Evolutionary conservation across 2,329 filamentous ascomycete genomes (phyloP).

Genomic region (Drechmeria coniospora): DNA sequence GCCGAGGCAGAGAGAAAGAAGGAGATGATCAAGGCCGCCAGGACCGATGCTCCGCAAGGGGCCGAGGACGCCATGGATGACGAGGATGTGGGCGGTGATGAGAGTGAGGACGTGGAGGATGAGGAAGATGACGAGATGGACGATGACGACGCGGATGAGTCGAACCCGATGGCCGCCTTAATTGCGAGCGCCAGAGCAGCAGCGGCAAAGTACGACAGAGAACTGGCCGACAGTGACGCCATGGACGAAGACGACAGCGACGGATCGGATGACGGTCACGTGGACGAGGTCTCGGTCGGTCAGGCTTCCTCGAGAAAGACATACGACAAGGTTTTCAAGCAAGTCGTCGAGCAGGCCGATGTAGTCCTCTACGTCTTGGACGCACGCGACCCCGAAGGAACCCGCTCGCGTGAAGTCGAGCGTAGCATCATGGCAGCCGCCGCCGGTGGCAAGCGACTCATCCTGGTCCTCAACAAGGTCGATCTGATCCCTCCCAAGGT

Average conservation of each 20-base stretch:
- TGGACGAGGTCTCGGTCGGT: constrained; percentile 32
- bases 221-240: constrained; percentile 43
- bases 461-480: constrained; percentile 90
- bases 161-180: constrained; percentile 85
- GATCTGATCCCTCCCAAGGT: constrained; percentile 73
- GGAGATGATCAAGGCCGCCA: constrained; percentile 56
- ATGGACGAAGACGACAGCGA: constrained; percentile 31
- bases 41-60: constrained; percentile 31
- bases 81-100: constrained; percentile 29
- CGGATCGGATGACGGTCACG: constrained; percentile 39
- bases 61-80: constrained; percentile 30
- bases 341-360: constrained; percentile 76
- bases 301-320: constrained; percentile 60
- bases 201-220: constrained; percentile 58
- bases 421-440: constrained; percentile 82
- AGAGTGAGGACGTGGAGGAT: constrained; percentile 32
- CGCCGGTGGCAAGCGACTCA: constrained; percentile 68
- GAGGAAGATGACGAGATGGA: constrained; percentile 39
- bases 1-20: constrained; percentile 59
- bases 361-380: constrained; percentile 89
- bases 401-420: constrained; percentile 80
- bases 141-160: constrained; percentile 46
- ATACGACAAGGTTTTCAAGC: constrained; percentile 93
- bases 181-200: constrained; percentile 69
- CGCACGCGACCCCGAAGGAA: constrained; percentile 80